These are phyloP conservation scores for Plenodomus lindquistii DNA, from an alignment of 2,329 filamentous ascomycete species.

Conservation along the genomic window DNA sequence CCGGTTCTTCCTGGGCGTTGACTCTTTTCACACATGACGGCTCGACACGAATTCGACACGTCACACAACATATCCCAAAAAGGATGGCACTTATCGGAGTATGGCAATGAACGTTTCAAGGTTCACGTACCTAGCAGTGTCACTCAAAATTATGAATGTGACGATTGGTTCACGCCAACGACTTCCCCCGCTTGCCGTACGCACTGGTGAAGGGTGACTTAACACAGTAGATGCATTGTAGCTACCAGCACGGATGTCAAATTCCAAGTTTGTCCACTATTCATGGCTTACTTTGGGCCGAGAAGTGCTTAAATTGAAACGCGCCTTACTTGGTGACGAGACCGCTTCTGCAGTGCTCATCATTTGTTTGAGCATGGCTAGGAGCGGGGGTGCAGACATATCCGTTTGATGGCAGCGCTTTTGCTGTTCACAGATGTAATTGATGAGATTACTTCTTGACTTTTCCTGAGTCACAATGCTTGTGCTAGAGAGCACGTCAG, in stretches of 20 bases:
- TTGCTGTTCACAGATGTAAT: not conserved
- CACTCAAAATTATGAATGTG: conserved; percentile 42
- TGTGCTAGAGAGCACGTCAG: not conserved
- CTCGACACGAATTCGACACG: conserved; percentile 36
- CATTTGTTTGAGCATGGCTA: conserved; percentile 19
- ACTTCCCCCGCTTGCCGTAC: conserved; percentile 5
- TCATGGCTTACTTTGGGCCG: conserved; percentile 95
- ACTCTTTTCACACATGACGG: conserved; percentile 39
- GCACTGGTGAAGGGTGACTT: conserved; percentile 5
- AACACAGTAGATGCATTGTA: conserved; percentile 1
- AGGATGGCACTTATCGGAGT: conserved; percentile 40
- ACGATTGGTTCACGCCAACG: conserved; percentile 42
- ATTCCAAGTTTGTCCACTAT: conserved; percentile 83
- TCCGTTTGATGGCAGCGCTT: not conserved
- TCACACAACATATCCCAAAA: conserved; percentile 32
- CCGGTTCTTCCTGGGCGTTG: conserved; percentile 42
- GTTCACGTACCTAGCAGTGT: conserved; percentile 41
- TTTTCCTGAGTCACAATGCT: not conserved
- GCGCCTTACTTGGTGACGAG: conserved; percentile 40
- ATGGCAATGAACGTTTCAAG: conserved; percentile 34
- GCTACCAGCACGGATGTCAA: conserved; percentile 94
- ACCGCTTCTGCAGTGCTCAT: conserved; percentile 26
- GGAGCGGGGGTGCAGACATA: conserved; percentile 33
- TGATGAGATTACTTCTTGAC: not conserved
- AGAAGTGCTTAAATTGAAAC: conserved; percentile 78